Evolutionary conservation across 2,329 filamentous ascomycete genomes (phyloP).

Genomic region (Nakataea oryzae): DNA sequence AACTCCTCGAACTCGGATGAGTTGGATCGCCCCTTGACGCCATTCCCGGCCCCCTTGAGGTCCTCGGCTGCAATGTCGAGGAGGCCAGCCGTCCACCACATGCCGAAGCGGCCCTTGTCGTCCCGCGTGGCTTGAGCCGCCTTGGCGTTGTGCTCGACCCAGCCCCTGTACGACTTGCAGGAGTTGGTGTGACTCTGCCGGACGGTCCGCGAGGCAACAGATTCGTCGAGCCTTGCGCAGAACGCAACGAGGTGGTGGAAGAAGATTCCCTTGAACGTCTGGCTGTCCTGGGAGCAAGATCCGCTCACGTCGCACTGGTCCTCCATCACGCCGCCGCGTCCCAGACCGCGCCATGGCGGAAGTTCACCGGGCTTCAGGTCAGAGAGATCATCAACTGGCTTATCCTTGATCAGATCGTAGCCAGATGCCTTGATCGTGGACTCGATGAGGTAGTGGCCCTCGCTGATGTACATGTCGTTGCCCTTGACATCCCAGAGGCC

Average conservation of each 20-base stretch:
- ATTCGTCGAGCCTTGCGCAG: constrained; percentile 49
- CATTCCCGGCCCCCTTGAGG: constrained; percentile 1
- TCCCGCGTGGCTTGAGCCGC: constrained; percentile 66
- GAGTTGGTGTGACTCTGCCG: constrained; percentile 36
- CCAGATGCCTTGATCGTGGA: constrained; percentile 71
- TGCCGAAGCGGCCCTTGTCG: constrained; percentile 60
- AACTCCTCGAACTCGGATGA: neutral
- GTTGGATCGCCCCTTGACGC: neutral
- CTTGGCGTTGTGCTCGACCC: constrained; percentile 69
- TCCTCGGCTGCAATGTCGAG: constrained; percentile 17
- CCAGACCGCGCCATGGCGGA: constrained; percentile 62
- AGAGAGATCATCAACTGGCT: constrained; percentile 28
- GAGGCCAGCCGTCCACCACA: constrained; percentile 69
- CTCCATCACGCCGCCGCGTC: constrained; percentile 70
- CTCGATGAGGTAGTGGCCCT: constrained; percentile 69
- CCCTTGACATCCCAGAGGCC: constrained; percentile 74
- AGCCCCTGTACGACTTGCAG: constrained; percentile 58
- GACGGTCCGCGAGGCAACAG: neutral
- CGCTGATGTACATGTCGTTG: constrained; percentile 57
- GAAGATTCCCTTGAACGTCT: constrained; percentile 92
- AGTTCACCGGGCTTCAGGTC: constrained; percentile 22
- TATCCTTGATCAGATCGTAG: constrained; percentile 43
- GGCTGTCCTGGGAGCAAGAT: constrained; percentile 69
- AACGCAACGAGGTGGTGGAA: constrained; percentile 80
- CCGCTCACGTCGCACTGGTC: constrained; percentile 70